These are phyloP conservation scores for Astragalus glycyphyllos DNA, from an alignment of 306 rosid genomes.

Conservation along the genomic window DNA sequence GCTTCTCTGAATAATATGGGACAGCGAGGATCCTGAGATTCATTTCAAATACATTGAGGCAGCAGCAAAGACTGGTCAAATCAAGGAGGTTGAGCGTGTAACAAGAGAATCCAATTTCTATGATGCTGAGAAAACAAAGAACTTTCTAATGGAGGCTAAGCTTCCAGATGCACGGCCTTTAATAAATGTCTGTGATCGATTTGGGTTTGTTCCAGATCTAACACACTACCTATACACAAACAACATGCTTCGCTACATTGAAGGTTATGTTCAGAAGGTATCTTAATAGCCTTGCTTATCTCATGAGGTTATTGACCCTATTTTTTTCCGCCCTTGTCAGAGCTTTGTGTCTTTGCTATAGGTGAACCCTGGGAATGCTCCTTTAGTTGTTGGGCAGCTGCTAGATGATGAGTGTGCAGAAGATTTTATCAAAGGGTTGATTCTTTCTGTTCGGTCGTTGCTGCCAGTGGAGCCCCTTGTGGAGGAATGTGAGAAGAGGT, in stretches of 20 bases:
- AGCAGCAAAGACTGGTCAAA: slow-evolving; percentile 98
- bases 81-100: slow-evolving; percentile 98
- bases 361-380: slow-evolving; percentile 99
- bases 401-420: slow-evolving; percentile 98
- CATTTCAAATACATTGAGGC: slow-evolving; percentile 99
- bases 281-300: slow-evolving; percentile 13
- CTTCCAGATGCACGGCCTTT: slow-evolving; percentile 99
- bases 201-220: slow-evolving; percentile 98
- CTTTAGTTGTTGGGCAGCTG: slow-evolving; percentile 97
- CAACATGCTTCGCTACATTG: slow-evolving; percentile 98
- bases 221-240: slow-evolving; percentile 92
- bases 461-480: slow-evolving; percentile 99
- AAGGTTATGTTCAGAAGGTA: slow-evolving; percentile 99
- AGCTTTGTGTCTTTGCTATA: slow-evolving; percentile 40
- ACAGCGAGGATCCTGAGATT: slow-evolving; percentile 99
- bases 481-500: slow-evolving; percentile 99
- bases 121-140: slow-evolving; percentile 92
- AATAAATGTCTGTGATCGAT: slow-evolving; percentile 97
- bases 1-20: slow-evolving; percentile 39
- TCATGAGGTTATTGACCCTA: slow-evolving; percentile 19
- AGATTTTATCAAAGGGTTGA: slow-evolving; percentile 97
- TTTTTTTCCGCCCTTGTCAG: neutral
- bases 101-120: slow-evolving; percentile 99
- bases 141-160: slow-evolving; percentile 96
- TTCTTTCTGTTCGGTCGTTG: slow-evolving; percentile 96